phyloP scores from a whole-genome alignment of 371 early-diverging fungal species.

The Mortierella sp. region DNA sequence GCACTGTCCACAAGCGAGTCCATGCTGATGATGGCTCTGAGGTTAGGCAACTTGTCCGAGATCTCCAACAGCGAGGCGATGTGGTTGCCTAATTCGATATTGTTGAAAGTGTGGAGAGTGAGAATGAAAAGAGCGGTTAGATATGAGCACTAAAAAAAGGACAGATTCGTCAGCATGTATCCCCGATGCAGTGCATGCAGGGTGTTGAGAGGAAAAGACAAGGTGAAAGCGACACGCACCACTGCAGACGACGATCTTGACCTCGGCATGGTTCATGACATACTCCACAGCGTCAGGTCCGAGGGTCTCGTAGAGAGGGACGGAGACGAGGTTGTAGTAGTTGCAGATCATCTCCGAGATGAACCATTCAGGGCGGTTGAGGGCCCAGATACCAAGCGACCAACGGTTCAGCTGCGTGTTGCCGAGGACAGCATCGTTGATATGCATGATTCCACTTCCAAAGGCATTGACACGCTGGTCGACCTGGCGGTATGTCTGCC shows the following conservation, averaged over 20 bases:
- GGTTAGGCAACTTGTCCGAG: constrained; percentile 62
- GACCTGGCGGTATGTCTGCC: constrained; percentile 70
- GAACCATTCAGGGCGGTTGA: constrained; percentile 87
- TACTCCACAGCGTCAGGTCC: constrained; percentile 80
- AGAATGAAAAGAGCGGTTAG: constrained; percentile 21
- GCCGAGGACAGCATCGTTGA: constrained; percentile 43
- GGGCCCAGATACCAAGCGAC: constrained; percentile 78
- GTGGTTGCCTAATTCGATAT: constrained; percentile 58
- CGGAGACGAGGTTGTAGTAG: constrained; percentile 65
- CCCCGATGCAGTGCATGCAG: neutral
- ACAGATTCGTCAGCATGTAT: neutral
- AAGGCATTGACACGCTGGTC: constrained; percentile 65
- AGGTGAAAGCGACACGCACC: constrained; percentile 61
- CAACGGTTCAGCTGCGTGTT: constrained; percentile 40
- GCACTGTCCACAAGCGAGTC: constrained; percentile 67
- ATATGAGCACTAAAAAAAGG: neutral
- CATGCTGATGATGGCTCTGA: constrained; percentile 85
- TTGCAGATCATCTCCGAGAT: constrained; percentile 72
- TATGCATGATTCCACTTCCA: constrained; percentile 66
- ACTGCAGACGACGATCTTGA: constrained; percentile 74
- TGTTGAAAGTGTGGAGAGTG: constrained; percentile 21
- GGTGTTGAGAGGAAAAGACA: neutral
- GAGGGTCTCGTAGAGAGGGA: constrained; percentile 90
- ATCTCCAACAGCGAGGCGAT: constrained; percentile 70
- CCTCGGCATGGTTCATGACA: constrained; percentile 78